Percentiles rank a stretch among this genome's conserved stretches.
Conservation (phyloP, 768 basidiomycete species). For the Xerocomellus intermedius region DNA sequence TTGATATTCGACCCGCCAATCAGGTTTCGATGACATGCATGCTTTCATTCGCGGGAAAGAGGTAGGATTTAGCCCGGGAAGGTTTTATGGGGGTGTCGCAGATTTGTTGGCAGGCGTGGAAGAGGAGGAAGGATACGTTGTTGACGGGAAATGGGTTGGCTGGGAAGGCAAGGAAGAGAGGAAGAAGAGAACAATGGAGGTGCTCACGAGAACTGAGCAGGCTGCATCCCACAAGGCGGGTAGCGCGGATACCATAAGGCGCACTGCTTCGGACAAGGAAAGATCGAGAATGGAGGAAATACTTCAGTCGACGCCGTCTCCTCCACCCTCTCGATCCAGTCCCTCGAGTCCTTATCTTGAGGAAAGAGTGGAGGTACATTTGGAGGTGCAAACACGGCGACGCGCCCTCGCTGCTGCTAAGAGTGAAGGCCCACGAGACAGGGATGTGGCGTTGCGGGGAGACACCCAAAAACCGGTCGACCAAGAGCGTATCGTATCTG, state of each 20-base stretch:
- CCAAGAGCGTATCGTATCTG: not conserved
- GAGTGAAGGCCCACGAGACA: not conserved
- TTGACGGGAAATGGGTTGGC: constrained; percentile 25
- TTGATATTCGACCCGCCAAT: not conserved
- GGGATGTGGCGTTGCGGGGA: not conserved
- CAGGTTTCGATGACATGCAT: constrained; percentile 74
- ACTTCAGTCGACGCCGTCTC: constrained; percentile 12
- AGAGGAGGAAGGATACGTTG: constrained; percentile 48
- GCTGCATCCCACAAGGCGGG: not conserved
- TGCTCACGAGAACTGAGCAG: not conserved
- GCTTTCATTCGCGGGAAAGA: constrained; percentile 85
- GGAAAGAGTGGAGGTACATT: not conserved
- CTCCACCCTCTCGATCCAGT: not conserved
- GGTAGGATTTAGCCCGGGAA: constrained; percentile 88
- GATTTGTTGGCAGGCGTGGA: constrained; percentile 78
- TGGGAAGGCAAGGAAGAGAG: constrained; percentile 15
- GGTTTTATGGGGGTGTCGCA: constrained; percentile 84
- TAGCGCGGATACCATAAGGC: constrained; percentile 2
- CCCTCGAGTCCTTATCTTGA: not conserved
- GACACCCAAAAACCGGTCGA: not conserved
- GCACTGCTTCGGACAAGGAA: constrained; percentile 25
- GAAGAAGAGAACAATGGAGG: constrained; percentile 3
- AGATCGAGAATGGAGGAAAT: constrained; percentile 27
- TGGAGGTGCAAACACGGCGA: not conserved
- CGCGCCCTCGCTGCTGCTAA: not conserved